Evolutionary conservation across 805 yeast species (phyloP).

Genomic region (Yueomyces sp.): DNA sequence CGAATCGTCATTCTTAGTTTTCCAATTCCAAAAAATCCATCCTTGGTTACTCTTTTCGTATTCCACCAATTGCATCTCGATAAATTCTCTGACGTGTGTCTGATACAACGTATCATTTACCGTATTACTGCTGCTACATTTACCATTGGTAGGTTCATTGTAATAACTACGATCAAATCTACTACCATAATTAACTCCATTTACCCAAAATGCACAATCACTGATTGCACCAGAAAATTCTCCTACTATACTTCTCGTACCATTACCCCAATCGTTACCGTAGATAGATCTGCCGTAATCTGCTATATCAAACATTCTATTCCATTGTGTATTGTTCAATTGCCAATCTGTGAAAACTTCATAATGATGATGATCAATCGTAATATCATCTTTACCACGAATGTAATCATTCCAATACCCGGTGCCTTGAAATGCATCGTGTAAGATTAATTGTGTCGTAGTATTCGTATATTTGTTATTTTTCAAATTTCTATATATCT

Average conservation of each 20-base stretch:
- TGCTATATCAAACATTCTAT: conserved; percentile 22
- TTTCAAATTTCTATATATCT: conserved; percentile 11
- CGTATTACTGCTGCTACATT: conserved; percentile 26
- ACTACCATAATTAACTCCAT: conserved; percentile 56
- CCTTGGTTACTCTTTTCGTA: conserved; percentile 37
- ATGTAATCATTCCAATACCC: conserved; percentile 43
- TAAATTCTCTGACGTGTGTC: conserved; percentile 34
- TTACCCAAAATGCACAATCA: conserved; percentile 58
- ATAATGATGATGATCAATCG: conserved; percentile 83
- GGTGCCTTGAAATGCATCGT: conserved; percentile 49
- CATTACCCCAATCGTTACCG: conserved; percentile 20
- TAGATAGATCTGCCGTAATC: conserved; percentile 21
- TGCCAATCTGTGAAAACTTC: conserved; percentile 67
- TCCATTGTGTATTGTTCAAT: conserved; percentile 29
- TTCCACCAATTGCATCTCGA: conserved; percentile 49
- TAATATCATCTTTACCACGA: conserved; percentile 29
- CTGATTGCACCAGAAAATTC: conserved; percentile 65
- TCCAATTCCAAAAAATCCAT: conserved; percentile 69
- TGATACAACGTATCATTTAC: conserved; percentile 25
- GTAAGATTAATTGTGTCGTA: conserved; percentile 32
- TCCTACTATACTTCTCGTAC: conserved; percentile 44
- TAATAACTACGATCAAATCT: conserved; percentile 41
- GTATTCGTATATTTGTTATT: conserved; percentile 20
- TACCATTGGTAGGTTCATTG: conserved; percentile 23
- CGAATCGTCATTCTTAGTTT: conserved; percentile 52